These are phyloP conservation scores for Prunus mira DNA, from an alignment of 306 rosid species.

Conservation along the genomic window DNA sequence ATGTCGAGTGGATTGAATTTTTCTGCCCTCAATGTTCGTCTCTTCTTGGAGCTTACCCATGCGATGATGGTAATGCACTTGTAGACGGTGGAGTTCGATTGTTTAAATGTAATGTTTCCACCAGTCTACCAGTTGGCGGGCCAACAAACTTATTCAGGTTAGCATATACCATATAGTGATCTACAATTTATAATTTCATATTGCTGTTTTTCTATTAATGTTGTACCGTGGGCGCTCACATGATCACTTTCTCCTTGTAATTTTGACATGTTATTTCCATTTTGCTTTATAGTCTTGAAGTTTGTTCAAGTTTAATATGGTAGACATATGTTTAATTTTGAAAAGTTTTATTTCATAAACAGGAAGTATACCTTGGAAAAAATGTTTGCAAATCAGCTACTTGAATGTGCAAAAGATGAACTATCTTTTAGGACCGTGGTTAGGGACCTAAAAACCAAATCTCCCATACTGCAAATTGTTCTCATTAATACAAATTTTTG, in stretches of 20 bases:
- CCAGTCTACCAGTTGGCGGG: slow-evolving; percentile 49
- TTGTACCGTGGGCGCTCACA: neutral
- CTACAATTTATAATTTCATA: neutral
- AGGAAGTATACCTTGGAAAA: slow-evolving; percentile 69
- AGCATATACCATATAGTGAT: slow-evolving; percentile 25
- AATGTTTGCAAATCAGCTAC: slow-evolving; percentile 74
- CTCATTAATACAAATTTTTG: slow-evolving; percentile 73
- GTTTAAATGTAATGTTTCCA: slow-evolving; percentile 76
- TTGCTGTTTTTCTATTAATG: neutral
- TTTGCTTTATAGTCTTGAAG: slow-evolving; percentile 2
- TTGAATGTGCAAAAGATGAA: slow-evolving; percentile 73
- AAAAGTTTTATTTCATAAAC: slow-evolving; percentile 25
- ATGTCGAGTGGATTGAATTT: slow-evolving; percentile 78
- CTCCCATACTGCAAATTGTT: slow-evolving; percentile 62
- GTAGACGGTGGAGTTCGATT: slow-evolving; percentile 83
- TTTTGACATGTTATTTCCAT: neutral
- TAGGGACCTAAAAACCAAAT: slow-evolving; percentile 61
- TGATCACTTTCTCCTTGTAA: neutral
- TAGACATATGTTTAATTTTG: slow-evolving; percentile 12
- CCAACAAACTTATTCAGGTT: slow-evolving; percentile 71
- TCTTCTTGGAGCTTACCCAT: slow-evolving; percentile 88
- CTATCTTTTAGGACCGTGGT: slow-evolving; percentile 78
- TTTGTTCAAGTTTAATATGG: slow-evolving; percentile 10
- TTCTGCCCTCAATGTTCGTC: slow-evolving; percentile 71
- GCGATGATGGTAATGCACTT: slow-evolving; percentile 46